Percentiles rank a stretch among this genome's conserved stretches.
These are phyloP conservation scores for Phellopilus nigrolimitatus DNA, from an alignment of 1,284 basidiomycete genomes.

Conservation along the genomic window DNA sequence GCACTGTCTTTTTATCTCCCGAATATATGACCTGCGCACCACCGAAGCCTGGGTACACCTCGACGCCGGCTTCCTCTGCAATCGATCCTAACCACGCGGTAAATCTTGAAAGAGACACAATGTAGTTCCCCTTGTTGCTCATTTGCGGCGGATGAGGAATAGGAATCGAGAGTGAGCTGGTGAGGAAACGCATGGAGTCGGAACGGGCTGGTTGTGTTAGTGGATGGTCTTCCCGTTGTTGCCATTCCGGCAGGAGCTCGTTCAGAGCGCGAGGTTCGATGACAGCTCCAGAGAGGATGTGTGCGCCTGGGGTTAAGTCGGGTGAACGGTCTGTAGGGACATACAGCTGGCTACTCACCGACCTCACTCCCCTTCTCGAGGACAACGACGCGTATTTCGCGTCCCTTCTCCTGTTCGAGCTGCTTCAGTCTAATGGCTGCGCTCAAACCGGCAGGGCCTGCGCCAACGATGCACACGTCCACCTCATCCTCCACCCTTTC, in stretches of 20 bases:
- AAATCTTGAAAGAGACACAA: slow-evolving; percentile 86
- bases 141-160: slow-evolving; percentile 98
- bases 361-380: slow-evolving; percentile 95
- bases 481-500: slow-evolving; percentile 85
- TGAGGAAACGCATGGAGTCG: slow-evolving; percentile 88
- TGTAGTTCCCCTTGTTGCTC: slow-evolving; percentile 92
- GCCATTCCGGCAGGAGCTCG: slow-evolving; percentile 91
- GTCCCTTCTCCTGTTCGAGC: slow-evolving; percentile 75
- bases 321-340: neutral
- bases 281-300: slow-evolving; percentile 95
- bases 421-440: slow-evolving; percentile 98
- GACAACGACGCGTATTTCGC: slow-evolving; percentile 87
- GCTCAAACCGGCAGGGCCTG: slow-evolving; percentile 90
- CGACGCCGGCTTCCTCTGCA: slow-evolving; percentile 89
- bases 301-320: slow-evolving; percentile 61
- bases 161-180: slow-evolving; percentile 66
- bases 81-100: slow-evolving; percentile 88
- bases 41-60: slow-evolving; percentile 97
- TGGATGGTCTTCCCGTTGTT: slow-evolving; percentile 48
- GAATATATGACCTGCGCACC: slow-evolving; percentile 80
- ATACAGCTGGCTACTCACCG: slow-evolving; percentile 48
- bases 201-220: slow-evolving; percentile 79
- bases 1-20: slow-evolving; percentile 62
- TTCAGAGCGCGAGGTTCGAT: slow-evolving; percentile 90
- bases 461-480: slow-evolving; percentile 97